Conservation (phyloP, 1,139 yeast genomes). For the Suhomyces maxii region DNA sequence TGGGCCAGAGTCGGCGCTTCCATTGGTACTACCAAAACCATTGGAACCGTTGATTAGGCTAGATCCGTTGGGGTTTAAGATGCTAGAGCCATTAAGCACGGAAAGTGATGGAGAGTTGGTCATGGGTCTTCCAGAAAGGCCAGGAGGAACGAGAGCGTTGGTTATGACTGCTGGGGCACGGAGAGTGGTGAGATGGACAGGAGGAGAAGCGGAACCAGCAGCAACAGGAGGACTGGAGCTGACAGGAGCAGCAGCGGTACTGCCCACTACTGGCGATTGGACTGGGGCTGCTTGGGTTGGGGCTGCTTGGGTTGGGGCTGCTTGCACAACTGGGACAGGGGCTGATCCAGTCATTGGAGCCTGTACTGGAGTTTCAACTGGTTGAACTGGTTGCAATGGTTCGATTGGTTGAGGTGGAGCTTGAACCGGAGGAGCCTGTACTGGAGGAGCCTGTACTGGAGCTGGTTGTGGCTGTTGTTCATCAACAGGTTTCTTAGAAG, state of each 20-base stretch:
- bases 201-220: conserved; percentile 1
- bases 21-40: neutral
- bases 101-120: no score
- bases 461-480: neutral
- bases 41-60: neutral
- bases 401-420: neutral
- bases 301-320: neutral
- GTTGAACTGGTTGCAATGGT: neutral
- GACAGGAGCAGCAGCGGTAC: neutral
- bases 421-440: neutral
- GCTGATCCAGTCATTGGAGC: neutral
- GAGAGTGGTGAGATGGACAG: neutral
- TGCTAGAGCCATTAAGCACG: no score
- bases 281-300: neutral
- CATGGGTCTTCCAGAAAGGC: no score
- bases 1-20: neutral
- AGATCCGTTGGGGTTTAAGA: no score
- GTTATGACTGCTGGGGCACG: no score
- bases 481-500: conserved; percentile 2
- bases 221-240: conserved; percentile 1
- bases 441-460: neutral
- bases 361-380: neutral
- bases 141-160: no score
- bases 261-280: no score
- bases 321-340: neutral